Base-by-base conservation (phyloP, 2,329 filamentous ascomycete genomes). In the Phoma sp. region DNA sequence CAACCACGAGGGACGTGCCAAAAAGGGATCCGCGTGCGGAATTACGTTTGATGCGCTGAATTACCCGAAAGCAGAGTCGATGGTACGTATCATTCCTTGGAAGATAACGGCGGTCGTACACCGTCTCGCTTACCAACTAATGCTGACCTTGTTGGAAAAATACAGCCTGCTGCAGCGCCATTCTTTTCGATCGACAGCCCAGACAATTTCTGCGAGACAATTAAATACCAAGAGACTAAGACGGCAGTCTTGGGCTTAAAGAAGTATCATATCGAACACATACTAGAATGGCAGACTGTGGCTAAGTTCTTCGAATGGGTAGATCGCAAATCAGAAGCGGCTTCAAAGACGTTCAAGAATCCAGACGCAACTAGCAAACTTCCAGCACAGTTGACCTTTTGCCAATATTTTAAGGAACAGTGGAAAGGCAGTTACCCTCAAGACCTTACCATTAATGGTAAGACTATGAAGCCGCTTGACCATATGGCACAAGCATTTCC, bases 281-380 rank as follows among this genome's bases (percentile, higher is more conserved):
- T 53, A 32, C 30, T 53, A 9, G 50, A 53, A 32, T 53, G 50
- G 50, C 50, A 53, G 29, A 43, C 43, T 12, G 50, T 53, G 28
- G 21, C 50, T 6, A 36, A 48, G 7, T 53, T 47, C 26, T 53
- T 53, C 17, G 38, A 43, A 20, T 53, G 50, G 42, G 33, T 53
- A 14, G 14, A 46, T 12, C 20, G 32, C 14, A 39, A 39, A 34
- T 34, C n/a, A 18, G 33, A 36, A 21, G 36, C 17, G 37, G 38
- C 18, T 14, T n/a, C 15, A 29, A 29, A 23, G 30, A 40, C n/a
- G 20, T 37, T 42, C 21, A 15, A 25, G 10, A 42, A 45, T 29
- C 48, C 48, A 25, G 33, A 38, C 18, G 11, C 12, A 37, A 51
- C n/a, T 17, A 51, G 34, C 21, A 37, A 26, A 33, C 23, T 28